Conservation (phyloP, 306 rosid species). For the Fagus sylvatica region DNA sequence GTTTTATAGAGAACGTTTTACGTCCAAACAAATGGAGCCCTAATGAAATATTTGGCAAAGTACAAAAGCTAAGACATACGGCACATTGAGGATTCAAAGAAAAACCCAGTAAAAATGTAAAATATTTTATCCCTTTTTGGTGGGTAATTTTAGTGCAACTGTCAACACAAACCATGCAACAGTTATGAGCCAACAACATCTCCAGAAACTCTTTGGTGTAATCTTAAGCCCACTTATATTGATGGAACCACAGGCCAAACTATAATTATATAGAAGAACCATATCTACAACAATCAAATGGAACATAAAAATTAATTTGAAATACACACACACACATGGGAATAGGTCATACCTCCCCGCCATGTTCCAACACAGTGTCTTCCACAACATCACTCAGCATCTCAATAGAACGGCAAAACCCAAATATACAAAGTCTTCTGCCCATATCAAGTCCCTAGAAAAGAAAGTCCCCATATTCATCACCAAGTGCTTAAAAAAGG, state of each 20-base stretch:
- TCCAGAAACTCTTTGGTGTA: neutral
- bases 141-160: neutral
- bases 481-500: constrained; percentile 1
- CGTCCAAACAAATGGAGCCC: too few species aligned
- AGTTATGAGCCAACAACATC: neutral
- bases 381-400: constrained; percentile 97
- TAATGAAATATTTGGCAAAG: neutral
- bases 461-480: constrained; percentile 21
- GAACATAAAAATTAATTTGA: neutral
- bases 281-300: neutral
- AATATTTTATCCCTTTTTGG: too few species aligned
- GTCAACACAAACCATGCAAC: neutral
- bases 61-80: neutral
- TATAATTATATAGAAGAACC: neutral
- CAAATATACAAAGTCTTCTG: constrained; percentile 84
- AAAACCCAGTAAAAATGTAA: neutral
- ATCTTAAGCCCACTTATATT: neutral
- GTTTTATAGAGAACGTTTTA: too few species aligned
- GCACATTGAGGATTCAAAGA: neutral
- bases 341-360: constrained; percentile 78
- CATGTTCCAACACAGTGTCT: constrained; percentile 90
- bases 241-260: neutral
- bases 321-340: neutral
- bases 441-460: constrained; percentile 91
- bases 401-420: constrained; percentile 95